Base-by-base conservation (phyloP, 495 filamentous ascomycete species). In the Neurospora sp. region DNA sequence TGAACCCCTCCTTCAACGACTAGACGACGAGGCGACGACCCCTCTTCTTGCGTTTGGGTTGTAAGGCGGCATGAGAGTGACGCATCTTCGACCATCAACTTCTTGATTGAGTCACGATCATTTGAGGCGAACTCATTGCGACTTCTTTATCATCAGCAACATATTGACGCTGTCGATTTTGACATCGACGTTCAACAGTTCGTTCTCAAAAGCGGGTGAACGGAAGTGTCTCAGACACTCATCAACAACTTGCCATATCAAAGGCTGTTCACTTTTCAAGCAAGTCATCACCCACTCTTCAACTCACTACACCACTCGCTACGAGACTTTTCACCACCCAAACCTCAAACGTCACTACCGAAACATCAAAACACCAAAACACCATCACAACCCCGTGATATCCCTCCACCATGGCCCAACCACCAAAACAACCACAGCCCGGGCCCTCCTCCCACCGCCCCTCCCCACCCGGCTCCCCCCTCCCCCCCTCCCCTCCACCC, bases 401-500 rank as follows among this genome's bases (percentile, higher is more conserved):
- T n/a, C 3, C 2, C 41, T n/a, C 16, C 49, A 27, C 1, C 46
- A 69, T 69, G 54, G 31, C 39, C 31, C 60, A 72, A 27, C 54
- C 37, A 69, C 20, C 12, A 27, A 71, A n/a, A 7, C 71, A 35
- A 27, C 18, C 0, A 73, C 35, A 35, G 10, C 54, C 54, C 27
- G 46, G 46, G 10, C 46, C 46, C 0, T 62, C 27, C 54, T 7
- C 54, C 27, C 54, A 4, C 5, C 54, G 5, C 2, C 27, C 27
- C 54, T 62, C 54, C 23, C 54, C 54, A 31, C 14, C 54, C 27
- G 54, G 27, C 54, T 66, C 27, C 9, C 31, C 49, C 38, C 20
- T 27, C 5, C 46, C 46, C 9, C 2, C 5, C 20, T 11, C 46
- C 2, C 54, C 54, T 9, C 77, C 81, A 12, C 84, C 82, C 5